Evolutionary conservation across 306 rosid genomes (phyloP).

Genomic region (Prunus mongolica): DNA sequence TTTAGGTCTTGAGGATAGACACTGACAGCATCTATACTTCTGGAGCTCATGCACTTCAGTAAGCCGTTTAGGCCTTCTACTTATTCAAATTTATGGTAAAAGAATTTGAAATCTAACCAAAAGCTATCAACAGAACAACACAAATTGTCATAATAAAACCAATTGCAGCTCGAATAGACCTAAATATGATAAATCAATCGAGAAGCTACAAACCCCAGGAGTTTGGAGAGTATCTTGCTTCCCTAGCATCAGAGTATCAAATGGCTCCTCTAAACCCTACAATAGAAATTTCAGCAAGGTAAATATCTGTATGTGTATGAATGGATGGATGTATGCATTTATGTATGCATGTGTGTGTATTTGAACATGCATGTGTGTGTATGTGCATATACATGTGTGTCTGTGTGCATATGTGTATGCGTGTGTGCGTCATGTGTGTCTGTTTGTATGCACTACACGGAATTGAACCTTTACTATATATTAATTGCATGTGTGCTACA

Average conservation of each 20-base stretch:
- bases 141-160: background rate
- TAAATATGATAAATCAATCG: background rate
- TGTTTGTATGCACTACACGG: background rate
- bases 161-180: slow-evolving; percentile 5
- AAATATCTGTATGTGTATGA: background rate
- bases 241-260: slow-evolving; percentile 49
- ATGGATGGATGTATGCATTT: background rate
- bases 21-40: background rate
- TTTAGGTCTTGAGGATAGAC: background rate
- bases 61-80: background rate
- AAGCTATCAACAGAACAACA: background rate
- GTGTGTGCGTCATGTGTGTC: background rate
- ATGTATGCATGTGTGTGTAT: background rate
- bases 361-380: background rate
- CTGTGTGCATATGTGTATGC: background rate
- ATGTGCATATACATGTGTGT: too few species aligned
- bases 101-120: background rate
- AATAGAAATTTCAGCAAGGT: slow-evolving; percentile 15
- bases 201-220: slow-evolving; percentile 61
- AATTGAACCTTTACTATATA: background rate
- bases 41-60: background rate
- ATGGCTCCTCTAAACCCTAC: slow-evolving; percentile 66
- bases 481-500: background rate
- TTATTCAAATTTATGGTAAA: background rate
- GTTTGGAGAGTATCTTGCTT: slow-evolving; percentile 59